Evolutionary conservation across 2,329 filamentous ascomycete genomes (phyloP), one percentile per base, ranked within the genome.

Genomic region (Pseudogymnoascus destructans): DNA sequence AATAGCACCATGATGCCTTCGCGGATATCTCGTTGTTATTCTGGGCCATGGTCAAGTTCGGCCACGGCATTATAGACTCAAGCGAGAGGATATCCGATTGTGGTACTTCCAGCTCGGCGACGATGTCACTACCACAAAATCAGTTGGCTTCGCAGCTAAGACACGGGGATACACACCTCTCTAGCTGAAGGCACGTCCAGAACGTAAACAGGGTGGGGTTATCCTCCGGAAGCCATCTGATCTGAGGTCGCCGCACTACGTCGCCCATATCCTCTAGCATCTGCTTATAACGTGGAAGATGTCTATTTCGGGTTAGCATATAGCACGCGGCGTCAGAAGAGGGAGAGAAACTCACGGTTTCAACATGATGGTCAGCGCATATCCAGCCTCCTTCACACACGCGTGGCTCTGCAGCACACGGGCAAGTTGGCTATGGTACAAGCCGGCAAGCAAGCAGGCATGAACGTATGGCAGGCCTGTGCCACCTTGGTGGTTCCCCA

Each of bases 121-220:
- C 79, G 49, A 97, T 89, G 70, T 97, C 92, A 70, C 90, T 90
- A 63, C 58, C 57, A 60, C 17, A 10, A 30, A 27, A n/a, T 15
- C 6, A 61, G 58, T 57, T 35, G 7, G 27, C 13, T 23, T 38
- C n/a, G 25, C 8, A 25, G 30, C 17, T 33, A n/a, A 38, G 17
- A 36, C 3, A 42, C 6, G 30, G n/a, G 19, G 33, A 52, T 17
- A 57, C 71, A 64, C 70, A 89, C 86, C 85, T 95, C 71, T 97
- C 92, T 9, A 97, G 77, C 67, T 97, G 92, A 62, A 96, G 74
- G 68, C 89, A 95, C 6, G 91, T 93, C 92, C 92, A 97, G 66
- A 91, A 96, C 0, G 89, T 86, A 64, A 95, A 79, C 11, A 86
- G 76, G 33, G 86, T 76, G 59, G 85, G 76, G 66, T 90, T 88